Evolutionary conservation across 306 rosid genomes (phyloP), one percentile per base, ranked within the genome.

Genomic region (Pterocarpus santalinus): DNA sequence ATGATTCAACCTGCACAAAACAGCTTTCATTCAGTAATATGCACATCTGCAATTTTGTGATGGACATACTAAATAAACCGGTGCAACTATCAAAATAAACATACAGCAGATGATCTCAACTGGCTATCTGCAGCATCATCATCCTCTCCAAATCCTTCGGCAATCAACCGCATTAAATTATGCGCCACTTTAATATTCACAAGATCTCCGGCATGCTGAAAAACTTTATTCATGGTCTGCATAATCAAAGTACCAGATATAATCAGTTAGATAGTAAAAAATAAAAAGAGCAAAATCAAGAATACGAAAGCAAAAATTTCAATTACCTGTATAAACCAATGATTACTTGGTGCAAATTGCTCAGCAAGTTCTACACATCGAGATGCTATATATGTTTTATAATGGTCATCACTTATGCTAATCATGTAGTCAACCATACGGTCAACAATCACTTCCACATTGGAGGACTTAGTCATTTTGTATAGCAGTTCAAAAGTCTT

Each of bases 171-270:
- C 97, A 90, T 92, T 90, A 96, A 89, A 87, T 96, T 94, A 91
- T 96, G 98, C 62, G 99, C 99, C 79, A 96, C 98, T 84, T 96
- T 96, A 63, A 89, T 79, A 82, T 96, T 96, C 86, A 96, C 99
- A 67, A 93, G 90, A 87, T 96, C 99, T 82, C 99, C 99, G 28
- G 99, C 99, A 76, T 96, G 98, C 93, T 96, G 98, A 78, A 96
- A 96, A 81, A 96, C 99, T 92, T 94, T 96, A 87, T 96, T 96
- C 92, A 96, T 96, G 76, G 98, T 93, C 99, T 96, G 91, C 46
- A 47, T 65, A 75, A 87, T 73, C 75, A 49, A 65, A 43, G 70
- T 46, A 68, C 44, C 74, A 78, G 30, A 12, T 39, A 86, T 41
- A 34, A 36, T 68, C 61, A 68, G 70, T 43, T 43, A 5, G 2